Evolutionary conservation across 2,329 filamentous ascomycete species (phyloP).

Genomic region (Coniella lustricola): DNA sequence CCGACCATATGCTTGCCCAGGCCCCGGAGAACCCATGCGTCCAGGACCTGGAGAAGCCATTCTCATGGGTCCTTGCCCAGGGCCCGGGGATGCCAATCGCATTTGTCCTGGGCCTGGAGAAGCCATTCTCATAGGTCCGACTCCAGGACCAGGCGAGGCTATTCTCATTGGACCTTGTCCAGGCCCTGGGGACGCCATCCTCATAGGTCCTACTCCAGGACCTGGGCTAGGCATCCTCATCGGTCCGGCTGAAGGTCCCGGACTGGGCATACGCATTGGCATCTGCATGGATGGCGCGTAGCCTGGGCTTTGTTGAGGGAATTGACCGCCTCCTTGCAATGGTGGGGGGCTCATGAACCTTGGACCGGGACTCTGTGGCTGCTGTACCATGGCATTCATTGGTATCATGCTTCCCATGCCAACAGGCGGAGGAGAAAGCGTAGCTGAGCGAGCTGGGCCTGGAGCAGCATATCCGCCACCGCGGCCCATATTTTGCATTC

Average conservation of each 20-base stretch:
- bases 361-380: conserved; percentile 13
- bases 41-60: conserved; percentile 11
- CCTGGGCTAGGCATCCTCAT: conserved; percentile 14
- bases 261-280: conserved; percentile 1
- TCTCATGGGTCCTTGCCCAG: conserved; percentile 6
- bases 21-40: not conserved
- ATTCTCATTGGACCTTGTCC: conserved; percentile 12
- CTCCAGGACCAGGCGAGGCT: conserved; percentile 11
- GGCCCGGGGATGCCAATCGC: conserved; percentile 11
- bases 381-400: conserved; percentile 7
- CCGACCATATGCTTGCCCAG: conserved; percentile 17
- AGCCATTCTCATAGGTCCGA: conserved; percentile 9
- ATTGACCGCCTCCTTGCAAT: conserved; percentile 10
- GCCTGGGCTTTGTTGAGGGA: conserved; percentile 1
- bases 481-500: conserved; percentile 19
- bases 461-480: conserved; percentile 7
- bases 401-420: conserved; percentile 11
- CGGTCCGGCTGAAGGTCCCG: not conserved
- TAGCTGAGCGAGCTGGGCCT: conserved; percentile 13
- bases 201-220: conserved; percentile 9
- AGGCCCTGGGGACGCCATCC: conserved; percentile 6
- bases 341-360: conserved; percentile 16
- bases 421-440: conserved; percentile 13
- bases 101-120: conserved; percentile 9
- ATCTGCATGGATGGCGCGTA: conserved; percentile 5